Conservation (phyloP, 176 grass and related monocot genomes). For the Canna indica region DNA sequence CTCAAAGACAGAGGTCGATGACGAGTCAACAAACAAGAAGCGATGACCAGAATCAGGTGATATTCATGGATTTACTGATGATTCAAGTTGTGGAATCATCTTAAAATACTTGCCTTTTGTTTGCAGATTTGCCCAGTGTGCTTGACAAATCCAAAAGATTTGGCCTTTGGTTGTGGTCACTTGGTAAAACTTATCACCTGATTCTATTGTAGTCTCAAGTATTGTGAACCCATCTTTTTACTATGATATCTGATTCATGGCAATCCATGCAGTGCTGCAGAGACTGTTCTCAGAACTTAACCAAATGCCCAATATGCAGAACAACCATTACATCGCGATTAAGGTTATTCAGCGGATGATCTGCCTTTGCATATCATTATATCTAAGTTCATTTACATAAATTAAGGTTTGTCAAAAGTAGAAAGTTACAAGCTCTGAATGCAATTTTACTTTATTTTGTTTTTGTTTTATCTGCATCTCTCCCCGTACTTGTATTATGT, state of each 20-base stretch:
- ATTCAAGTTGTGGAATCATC: neutral
- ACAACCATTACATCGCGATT: slow-evolving; percentile 50
- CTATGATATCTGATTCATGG: neutral
- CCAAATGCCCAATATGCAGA: slow-evolving; percentile 84
- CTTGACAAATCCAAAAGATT: slow-evolving; percentile 64
- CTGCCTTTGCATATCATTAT: neutral
- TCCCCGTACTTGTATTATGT: no score
- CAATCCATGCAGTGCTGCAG: slow-evolving; percentile 53
- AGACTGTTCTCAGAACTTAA: slow-evolving; percentile 68
- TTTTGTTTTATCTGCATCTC: no score
- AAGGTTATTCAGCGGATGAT: slow-evolving; percentile 67
- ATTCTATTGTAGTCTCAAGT: no score
- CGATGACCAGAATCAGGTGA: slow-evolving; percentile 42
- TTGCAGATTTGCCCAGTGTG: slow-evolving; percentile 79
- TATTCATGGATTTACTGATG: neutral
- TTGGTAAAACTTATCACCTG: no score
- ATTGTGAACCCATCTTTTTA: no score
- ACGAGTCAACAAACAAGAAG: neutral
- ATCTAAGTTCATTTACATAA: no score
- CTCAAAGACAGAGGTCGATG: slow-evolving; percentile 32
- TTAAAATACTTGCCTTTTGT: neutral
- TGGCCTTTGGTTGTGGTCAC: slow-evolving; percentile 85
- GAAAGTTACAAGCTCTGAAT: no score
- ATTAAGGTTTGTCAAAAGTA: no score
- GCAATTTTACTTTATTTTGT: no score